These are phyloP conservation scores for Macrolepiota albuminosa DNA, from an alignment of 768 basidiomycete genomes.

Conservation along the genomic window DNA sequence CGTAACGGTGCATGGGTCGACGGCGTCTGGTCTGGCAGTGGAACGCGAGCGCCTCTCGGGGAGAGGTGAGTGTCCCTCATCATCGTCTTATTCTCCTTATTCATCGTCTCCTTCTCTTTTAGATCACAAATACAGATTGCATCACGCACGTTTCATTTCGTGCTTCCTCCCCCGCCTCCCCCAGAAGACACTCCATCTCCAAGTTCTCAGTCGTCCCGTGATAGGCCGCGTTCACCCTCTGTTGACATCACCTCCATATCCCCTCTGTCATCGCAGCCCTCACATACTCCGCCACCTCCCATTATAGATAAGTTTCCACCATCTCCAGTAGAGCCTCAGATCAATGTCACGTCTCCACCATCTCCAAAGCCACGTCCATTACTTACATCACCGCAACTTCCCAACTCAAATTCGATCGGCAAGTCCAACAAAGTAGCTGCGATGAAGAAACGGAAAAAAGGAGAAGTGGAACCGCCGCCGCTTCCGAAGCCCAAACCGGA, in stretches of 20 bases:
- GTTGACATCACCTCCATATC: conserved; percentile 80
- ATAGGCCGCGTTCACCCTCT: conserved; percentile 70
- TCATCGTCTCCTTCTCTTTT: conserved; percentile 11
- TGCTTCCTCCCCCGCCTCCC: conserved; percentile 82
- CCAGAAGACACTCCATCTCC: conserved; percentile 81
- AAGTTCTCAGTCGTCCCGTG: conserved; percentile 67
- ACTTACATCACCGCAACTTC: conserved; percentile 44
- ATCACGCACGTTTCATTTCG: conserved; percentile 94
- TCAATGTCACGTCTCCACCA: conserved; percentile 34
- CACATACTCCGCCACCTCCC: conserved; percentile 62
- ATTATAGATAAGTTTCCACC: conserved; percentile 42
- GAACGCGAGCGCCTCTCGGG: conserved; percentile 77
- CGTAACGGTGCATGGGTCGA: conserved; percentile 98
- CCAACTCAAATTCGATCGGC: conserved; percentile 57
- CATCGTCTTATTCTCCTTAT: background rate
- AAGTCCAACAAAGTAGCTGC: conserved; percentile 40
- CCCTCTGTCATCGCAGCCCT: conserved; percentile 76
- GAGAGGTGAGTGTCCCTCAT: conserved; percentile 53
- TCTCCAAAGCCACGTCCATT: conserved; percentile 31
- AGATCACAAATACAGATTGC: conserved; percentile 97
- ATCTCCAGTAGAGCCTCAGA: conserved; percentile 36
- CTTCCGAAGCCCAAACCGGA: conserved; percentile 50
- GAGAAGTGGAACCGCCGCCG: conserved; percentile 35
- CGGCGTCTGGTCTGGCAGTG: conserved; percentile 90
- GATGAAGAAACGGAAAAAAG: conserved; percentile 74